Base-by-base conservation (phyloP, 805 yeast genomes). In the Komagataella kurtzmanii region DNA sequence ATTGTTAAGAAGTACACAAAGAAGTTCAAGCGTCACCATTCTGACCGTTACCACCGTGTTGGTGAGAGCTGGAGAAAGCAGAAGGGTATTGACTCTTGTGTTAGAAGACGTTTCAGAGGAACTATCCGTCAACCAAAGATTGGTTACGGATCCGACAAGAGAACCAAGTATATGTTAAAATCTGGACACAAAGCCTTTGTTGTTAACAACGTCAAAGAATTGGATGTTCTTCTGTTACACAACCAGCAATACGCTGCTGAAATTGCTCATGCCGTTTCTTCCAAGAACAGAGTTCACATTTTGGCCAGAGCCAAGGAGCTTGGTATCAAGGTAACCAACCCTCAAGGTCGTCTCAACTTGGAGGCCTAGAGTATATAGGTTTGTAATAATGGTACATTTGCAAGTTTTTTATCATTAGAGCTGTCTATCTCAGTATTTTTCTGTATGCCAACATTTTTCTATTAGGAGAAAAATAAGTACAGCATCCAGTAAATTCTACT, bases 61-160 rank as follows among this genome's bases (percentile, higher is more conserved):
- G 79, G 88, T 70, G 97, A 88, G 79, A 85, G 83, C 84, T 95
- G 99, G 99, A 93, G 99, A 88, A 91, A 93, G 81, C 99, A 95
- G 80, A 93, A 93, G 88, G 99, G 99, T 93, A 93, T 93, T 74
- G 99, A 93, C 83, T 90, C 98, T 65, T 83, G 88, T 80, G 97
- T 95, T 74, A 93, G 99, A 83, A 91, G 99, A 83, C 85, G 93
- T 83, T 93, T 93, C 96, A 88, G 97, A 85, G 99, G 99, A 72
- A 85, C 91, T 78, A 88, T 93, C 73, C 81, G 90, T 68, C 95
- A 91, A 83, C 99, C 99, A 82, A 90, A 86, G 81, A 90, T 93
- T 69, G 99, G 99, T 83, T 93, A 88, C 83, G 97, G 99, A 79
- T 89, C 98, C 67, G 89, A 93, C 96, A 93, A 88, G 81, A 89